These are phyloP conservation scores for Fusarium subglutinans DNA, from an alignment of 2,329 filamentous ascomycete genomes.

Conservation along the genomic window DNA sequence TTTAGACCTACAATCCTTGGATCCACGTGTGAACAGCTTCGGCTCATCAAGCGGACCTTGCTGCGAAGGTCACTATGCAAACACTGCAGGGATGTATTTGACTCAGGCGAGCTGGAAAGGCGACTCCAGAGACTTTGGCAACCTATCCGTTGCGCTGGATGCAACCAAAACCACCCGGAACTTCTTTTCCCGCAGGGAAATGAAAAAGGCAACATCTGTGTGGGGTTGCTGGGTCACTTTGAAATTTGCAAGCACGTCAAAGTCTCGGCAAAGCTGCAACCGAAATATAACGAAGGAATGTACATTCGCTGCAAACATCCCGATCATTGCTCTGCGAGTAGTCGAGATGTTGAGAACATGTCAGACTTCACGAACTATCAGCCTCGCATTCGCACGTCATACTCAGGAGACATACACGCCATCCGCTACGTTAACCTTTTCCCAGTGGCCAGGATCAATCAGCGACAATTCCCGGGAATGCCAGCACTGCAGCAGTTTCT, in stretches of 20 bases:
- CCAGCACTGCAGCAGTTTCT: neutral
- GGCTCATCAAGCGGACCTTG: neutral
- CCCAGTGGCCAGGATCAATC: neutral
- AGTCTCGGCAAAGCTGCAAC: neutral
- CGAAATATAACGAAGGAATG: rapidly evolving
- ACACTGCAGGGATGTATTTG: neutral
- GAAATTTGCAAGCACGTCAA: neutral
- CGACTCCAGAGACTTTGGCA: neutral
- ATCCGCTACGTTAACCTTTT: rapidly evolving
- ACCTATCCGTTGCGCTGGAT: neutral
- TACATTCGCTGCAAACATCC: neutral
- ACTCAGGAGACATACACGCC: rapidly evolving
- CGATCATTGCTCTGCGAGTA: neutral
- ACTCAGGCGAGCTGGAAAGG: neutral
- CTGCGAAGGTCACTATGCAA: neutral
- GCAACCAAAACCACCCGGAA: neutral
- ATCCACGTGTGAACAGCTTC: neutral
- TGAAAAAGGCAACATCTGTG: neutral
- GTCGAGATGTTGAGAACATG: rapidly evolving
- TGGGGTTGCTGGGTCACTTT: neutral
- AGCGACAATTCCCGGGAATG: neutral
- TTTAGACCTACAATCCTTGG: too few species aligned
- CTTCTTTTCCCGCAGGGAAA: neutral
- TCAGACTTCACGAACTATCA: rapidly evolving
- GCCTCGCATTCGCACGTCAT: neutral